Evolutionary conservation across 139 green algal genomes (phyloP).

Genomic region (Edaphochlamys debaryana): DNA sequence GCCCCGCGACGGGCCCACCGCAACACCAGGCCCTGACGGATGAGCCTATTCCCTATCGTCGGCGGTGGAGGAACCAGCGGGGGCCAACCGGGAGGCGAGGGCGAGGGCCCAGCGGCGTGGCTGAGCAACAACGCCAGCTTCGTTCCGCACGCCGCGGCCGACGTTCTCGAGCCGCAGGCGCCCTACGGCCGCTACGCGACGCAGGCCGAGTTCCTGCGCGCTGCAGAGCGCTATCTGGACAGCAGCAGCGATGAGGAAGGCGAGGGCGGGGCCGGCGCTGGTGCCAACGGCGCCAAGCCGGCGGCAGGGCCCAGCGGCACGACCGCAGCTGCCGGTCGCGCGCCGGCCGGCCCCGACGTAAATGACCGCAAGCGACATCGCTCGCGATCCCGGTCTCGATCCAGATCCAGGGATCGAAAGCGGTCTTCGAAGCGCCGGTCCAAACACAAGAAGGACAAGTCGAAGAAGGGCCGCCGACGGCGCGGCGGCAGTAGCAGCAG

Average conservation of each 20-base stretch:
- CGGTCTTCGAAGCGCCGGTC: neutral
- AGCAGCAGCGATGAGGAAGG: slow-evolving; percentile 20
- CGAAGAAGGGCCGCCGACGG: neutral
- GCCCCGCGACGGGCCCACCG: no score
- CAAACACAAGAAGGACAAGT: neutral
- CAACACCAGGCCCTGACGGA: no score
- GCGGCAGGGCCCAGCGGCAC: no score
- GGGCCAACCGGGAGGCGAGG: neutral
- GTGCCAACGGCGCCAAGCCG: neutral
- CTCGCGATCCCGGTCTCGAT: neutral
- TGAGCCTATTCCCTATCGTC: slow-evolving; percentile 31
- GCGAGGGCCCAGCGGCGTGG: neutral
- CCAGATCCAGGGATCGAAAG: neutral
- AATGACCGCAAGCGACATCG: neutral
- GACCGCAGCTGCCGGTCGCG: neutral
- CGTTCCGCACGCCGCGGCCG: neutral
- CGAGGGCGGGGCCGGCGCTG: neutral
- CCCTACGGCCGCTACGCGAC: slow-evolving; percentile 2
- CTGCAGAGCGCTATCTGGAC: slow-evolving; percentile 30
- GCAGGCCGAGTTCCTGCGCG: slow-evolving; percentile 20
- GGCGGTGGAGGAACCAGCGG: neutral
- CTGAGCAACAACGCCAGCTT: slow-evolving; percentile 36
- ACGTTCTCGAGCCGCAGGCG: neutral
- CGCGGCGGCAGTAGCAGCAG: neutral
- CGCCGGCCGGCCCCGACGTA: no score